Percentiles rank a stretch among this genome's conserved stretches.
Evolutionary conservation across 2,329 filamentous ascomycete species (phyloP).

Genomic region (Aspergillus phoenicis): DNA sequence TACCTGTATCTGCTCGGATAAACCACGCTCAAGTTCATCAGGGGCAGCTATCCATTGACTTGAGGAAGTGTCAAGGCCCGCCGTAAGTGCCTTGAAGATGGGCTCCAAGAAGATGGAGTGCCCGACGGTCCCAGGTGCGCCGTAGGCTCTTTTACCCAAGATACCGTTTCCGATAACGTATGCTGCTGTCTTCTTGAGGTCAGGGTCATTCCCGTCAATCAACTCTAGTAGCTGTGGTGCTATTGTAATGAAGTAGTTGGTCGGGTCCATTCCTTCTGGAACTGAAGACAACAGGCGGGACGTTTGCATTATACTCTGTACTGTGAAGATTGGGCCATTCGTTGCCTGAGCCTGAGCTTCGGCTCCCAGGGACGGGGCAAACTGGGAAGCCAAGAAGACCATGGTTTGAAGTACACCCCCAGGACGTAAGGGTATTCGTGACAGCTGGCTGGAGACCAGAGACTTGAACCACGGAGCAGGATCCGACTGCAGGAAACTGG

Average conservation of each 20-base stretch:
- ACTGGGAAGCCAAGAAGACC: constrained; percentile 46
- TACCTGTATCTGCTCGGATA: constrained; percentile 25
- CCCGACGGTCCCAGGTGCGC: constrained; percentile 43
- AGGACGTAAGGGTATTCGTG: constrained; percentile 42
- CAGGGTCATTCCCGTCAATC: constrained; percentile 43
- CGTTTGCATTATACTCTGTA: constrained; percentile 49
- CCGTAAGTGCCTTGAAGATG: constrained; percentile 42
- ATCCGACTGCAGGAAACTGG: constrained; percentile 41
- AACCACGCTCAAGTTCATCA: neutral
- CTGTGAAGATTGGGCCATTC: constrained; percentile 44
- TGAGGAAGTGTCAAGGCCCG: constrained; percentile 29
- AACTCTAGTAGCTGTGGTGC: constrained; percentile 44
- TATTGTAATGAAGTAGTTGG: constrained; percentile 42
- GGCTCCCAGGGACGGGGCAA: constrained; percentile 43
- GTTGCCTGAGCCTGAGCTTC: constrained; percentile 33
- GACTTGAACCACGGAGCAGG: constrained; percentile 44
- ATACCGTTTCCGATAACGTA: constrained; percentile 50
- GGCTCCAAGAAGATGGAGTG: constrained; percentile 47
- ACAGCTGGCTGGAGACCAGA: constrained; percentile 40
- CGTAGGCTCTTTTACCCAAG: constrained; percentile 42
- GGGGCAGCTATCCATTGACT: constrained; percentile 31
- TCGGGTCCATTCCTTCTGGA: constrained; percentile 40
- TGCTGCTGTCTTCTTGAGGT: constrained; percentile 45
- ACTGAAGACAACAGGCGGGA: constrained; percentile 47
- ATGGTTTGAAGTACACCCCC: constrained; percentile 48